phyloP scores from a whole-genome alignment of 2,329 filamentous ascomycete genomes.

The Scytalidium sp. region DNA sequence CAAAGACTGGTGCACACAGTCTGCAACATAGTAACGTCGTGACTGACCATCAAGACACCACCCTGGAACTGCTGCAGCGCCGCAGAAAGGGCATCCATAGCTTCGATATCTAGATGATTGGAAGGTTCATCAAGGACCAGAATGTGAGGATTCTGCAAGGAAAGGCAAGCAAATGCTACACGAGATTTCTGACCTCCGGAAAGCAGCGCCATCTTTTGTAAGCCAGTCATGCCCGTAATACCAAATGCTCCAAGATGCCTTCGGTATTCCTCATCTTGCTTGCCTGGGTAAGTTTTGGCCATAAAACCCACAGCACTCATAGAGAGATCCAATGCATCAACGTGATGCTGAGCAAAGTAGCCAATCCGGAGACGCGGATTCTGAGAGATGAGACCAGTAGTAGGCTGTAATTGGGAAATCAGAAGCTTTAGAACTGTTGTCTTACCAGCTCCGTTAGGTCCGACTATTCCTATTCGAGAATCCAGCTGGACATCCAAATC shows the following conservation, averaged over 20 bases:
- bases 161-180: slow-evolving; percentile 96
- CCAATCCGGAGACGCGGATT: slow-evolving; percentile 87
- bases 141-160: slow-evolving; percentile 91
- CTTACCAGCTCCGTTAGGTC: slow-evolving; percentile 97
- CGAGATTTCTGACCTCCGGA: slow-evolving; percentile 98
- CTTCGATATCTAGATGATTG: slow-evolving; percentile 98
- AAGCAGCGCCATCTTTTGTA: slow-evolving; percentile 91
- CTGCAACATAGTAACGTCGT: slow-evolving; percentile 98
- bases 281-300: slow-evolving; percentile 86
- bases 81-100: slow-evolving; percentile 90
- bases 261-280: slow-evolving; percentile 94
- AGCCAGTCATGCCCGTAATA: slow-evolving; percentile 89
- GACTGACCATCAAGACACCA: slow-evolving; percentile 96
- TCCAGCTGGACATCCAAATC: slow-evolving; percentile 97
- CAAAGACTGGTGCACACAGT: slow-evolving; percentile 92
- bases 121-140: slow-evolving; percentile 97
- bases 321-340: slow-evolving; percentile 89
- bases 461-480: slow-evolving; percentile 98
- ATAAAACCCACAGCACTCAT: slow-evolving; percentile 93
- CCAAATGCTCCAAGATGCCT: slow-evolving; percentile 88
- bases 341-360: slow-evolving; percentile 98
- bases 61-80: slow-evolving; percentile 86
- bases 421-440: slow-evolving; percentile 98
- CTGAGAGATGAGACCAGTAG: slow-evolving; percentile 78
- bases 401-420: slow-evolving; percentile 77